Percentiles rank a stretch among this genome's conserved stretches.
These are phyloP conservation scores for Colletotrichum paranaense DNA, from an alignment of 2,329 filamentous ascomycete genomes.

Conservation along the genomic window DNA sequence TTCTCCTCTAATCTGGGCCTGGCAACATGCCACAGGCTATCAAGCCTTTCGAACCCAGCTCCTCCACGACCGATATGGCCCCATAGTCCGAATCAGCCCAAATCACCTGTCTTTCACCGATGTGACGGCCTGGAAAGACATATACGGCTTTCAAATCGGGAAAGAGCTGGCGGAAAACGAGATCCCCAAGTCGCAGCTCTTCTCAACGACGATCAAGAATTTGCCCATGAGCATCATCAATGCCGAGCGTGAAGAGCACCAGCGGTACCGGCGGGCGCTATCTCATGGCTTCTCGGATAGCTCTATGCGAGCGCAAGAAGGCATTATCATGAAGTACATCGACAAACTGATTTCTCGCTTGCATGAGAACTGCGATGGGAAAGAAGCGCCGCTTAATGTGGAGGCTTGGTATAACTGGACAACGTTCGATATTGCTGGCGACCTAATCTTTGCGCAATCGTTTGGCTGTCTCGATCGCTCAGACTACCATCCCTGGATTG, in stretches of 20 bases:
- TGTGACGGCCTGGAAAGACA: conserved; percentile 50
- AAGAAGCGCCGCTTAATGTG: neutral
- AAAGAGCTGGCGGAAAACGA: conserved; percentile 7
- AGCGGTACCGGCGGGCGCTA: conserved; percentile 40
- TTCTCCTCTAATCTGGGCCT: conserved; percentile 7
- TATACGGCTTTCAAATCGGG: conserved; percentile 45
- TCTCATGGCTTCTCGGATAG: conserved; percentile 44
- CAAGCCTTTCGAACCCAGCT: conserved; percentile 15
- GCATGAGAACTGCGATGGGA: neutral
- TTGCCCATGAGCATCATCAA: conserved; percentile 17
- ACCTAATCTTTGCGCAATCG: conserved; percentile 44
- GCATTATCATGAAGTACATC: conserved; percentile 42
- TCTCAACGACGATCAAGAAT: neutral
- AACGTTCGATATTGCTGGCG: conserved; percentile 42
- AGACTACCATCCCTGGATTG: conserved; percentile 42
- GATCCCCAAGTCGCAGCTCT: conserved; percentile 9
- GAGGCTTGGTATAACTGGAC: conserved; percentile 28
- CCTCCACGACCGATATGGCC: conserved; percentile 41
- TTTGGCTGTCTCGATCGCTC: conserved; percentile 41
- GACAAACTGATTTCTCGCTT: conserved; percentile 38
- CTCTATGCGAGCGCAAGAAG: conserved; percentile 45
- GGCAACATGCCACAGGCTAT: conserved; percentile 13
- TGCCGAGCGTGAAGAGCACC: conserved; percentile 36
- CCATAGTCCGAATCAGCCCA: conserved; percentile 53
- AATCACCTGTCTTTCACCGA: conserved; percentile 51